Evolutionary conservation across 163 green algal genomes (phyloP), one percentile per base, ranked within the genome.

Genomic region (Volvox carteri): DNA sequence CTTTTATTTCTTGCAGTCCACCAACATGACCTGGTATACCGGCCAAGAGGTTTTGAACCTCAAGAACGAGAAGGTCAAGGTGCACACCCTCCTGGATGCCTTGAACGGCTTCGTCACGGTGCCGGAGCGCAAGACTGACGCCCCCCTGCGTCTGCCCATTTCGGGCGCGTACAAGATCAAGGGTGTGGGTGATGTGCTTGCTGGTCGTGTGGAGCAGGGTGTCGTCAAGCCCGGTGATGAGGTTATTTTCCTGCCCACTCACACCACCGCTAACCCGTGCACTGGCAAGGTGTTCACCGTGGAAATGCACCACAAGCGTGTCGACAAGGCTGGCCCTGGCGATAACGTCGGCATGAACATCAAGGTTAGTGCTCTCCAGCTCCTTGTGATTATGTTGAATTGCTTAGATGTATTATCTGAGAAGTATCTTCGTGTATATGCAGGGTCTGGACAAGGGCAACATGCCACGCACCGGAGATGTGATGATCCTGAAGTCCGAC

Each of bases 261-360:
- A 99, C 94, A 98, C 96, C 90, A 78, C 92, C 84, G 96, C 95
- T 93, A 98, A 98, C 95, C 94, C 96, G 60, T 98, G 98, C 93
- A 92, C 93, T 42, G 97, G 97, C 95, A 98, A 99, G 96, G 96
- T 99, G 80, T 99, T 99, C 95, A 99, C 98, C 67, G 97, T 99
- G 85, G 98, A 99, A 96, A 99, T 99, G 98, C 98, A 99, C 97
- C 98, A 99, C 95, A 98, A 99, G 97, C 96, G 96, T 89, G 95
- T 99, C 90, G 96, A 98, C 60, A 95, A 99, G 95, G 98, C 98
- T 65, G 94, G 94, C 85, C 97, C 98, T 77, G 98, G 98, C 91
- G 98, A 99, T 97, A 99, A 99, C 94, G 98, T 99, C 62, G 98
- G 98, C 95, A 99, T 99, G 96, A 99, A 99, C 95, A 98, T 99